These are phyloP conservation scores for Nadsonia commutata DNA, from an alignment of 1,139 yeast species.

Conservation along the genomic window DNA sequence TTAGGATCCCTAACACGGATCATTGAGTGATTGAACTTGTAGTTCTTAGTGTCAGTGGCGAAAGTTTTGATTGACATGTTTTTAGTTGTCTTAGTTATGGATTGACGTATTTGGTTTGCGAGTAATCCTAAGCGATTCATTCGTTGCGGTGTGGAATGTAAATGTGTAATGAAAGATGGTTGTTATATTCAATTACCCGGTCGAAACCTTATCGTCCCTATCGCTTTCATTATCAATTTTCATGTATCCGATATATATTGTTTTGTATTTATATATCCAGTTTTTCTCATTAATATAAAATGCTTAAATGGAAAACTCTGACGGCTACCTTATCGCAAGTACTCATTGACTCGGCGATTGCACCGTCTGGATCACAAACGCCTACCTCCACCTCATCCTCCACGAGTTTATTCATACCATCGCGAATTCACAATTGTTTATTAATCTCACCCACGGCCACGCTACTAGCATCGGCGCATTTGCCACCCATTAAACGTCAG, in stretches of 20 bases:
- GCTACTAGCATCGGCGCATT: not conserved
- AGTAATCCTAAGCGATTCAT: too few relatives aligned
- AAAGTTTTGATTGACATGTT: conserved; percentile 6
- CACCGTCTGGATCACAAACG: not conserved
- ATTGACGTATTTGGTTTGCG: too few relatives aligned
- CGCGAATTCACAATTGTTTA: not conserved
- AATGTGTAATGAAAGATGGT: too few relatives aligned
- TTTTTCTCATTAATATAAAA: too few relatives aligned
- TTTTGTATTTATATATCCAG: too few relatives aligned
- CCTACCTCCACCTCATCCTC: not conserved
- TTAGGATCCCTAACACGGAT: conserved; percentile 74
- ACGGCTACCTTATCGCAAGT: not conserved
- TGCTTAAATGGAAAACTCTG: not conserved
- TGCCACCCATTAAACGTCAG: not conserved
- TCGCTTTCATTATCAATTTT: too few relatives aligned
- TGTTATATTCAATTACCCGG: too few relatives aligned
- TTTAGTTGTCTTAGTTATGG: too few relatives aligned
- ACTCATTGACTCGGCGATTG: not conserved
- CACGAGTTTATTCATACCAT: not conserved
- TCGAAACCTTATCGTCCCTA: too few relatives aligned
- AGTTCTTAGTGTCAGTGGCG: conserved; percentile 10
- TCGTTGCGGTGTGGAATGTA: too few relatives aligned
- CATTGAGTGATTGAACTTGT: conserved; percentile 28
- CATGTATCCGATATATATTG: too few relatives aligned
- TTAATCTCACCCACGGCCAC: not conserved